Evolutionary conservation across 2,329 filamentous ascomycete species (phyloP).

Genomic region (Magnaporthiopsis incrustans): DNA sequence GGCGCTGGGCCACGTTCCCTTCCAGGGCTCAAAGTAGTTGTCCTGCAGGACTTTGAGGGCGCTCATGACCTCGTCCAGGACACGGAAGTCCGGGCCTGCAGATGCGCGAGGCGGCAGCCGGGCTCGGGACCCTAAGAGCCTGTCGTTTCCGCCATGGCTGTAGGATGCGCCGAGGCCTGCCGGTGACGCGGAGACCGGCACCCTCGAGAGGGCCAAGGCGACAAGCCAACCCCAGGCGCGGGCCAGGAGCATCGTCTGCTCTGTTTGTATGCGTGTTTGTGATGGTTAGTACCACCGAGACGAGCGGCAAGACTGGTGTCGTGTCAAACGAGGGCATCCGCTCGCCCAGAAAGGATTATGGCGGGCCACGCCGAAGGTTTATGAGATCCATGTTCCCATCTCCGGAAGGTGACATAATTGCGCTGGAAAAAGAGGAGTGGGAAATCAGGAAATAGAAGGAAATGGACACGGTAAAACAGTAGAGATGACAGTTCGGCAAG

Average conservation of each 20-base stretch:
- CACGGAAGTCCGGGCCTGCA: not conserved
- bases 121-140: not conserved
- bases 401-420: not conserved
- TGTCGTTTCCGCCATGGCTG: not conserved
- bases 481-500: not conserved
- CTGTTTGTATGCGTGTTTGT: not conserved
- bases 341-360: not conserved
- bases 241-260: not conserved
- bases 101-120: not conserved
- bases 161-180: not conserved
- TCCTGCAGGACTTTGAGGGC: conserved; percentile 71
- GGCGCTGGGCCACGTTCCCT: conserved; percentile 73
- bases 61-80: conserved; percentile 44
- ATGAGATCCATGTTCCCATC: not conserved
- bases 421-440: too few relatives aligned
- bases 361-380: not conserved
- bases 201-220: not conserved
- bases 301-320: not conserved
- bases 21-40: conserved; percentile 66
- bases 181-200: not conserved
- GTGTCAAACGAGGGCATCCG: not conserved
- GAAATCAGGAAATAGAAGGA: not conserved
- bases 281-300: not conserved
- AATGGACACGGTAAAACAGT: not conserved
- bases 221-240: not conserved